phyloP scores from a whole-genome alignment of 495 filamentous ascomycete species.

The Aspergillus indologenus region DNA sequence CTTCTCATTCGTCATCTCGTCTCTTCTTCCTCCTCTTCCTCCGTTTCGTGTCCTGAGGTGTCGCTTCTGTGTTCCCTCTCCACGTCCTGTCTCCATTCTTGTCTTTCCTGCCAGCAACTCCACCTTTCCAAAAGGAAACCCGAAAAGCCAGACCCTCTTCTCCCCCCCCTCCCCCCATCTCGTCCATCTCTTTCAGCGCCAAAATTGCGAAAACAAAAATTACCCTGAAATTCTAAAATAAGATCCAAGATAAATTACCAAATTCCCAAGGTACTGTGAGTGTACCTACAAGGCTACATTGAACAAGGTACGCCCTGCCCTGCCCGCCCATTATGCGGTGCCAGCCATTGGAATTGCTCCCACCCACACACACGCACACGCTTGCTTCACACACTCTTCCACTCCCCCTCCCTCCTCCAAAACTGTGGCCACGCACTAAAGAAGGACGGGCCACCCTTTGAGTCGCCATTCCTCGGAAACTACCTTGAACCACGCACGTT shows the following conservation, averaged over 20 bases:
- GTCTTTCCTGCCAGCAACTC: slow-evolving; percentile 13
- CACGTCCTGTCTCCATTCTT: slow-evolving; percentile 24
- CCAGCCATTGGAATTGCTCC: slow-evolving; percentile 13
- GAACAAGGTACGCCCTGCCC: neutral
- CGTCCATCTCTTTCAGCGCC: slow-evolving; percentile 12
- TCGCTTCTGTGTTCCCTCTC: slow-evolving; percentile 15
- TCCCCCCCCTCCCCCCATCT: slow-evolving; percentile 14
- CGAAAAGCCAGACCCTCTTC: slow-evolving; percentile 4
- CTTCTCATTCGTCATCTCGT: slow-evolving; percentile 17
- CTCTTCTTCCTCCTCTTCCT: slow-evolving; percentile 9
- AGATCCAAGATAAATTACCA: slow-evolving; percentile 20
- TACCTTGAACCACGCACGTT: slow-evolving; percentile 16
- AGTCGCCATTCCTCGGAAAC: slow-evolving; percentile 24
- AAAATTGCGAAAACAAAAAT: slow-evolving; percentile 5
- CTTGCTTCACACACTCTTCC: no score
- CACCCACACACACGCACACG: slow-evolving; percentile 8
- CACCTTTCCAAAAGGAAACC: slow-evolving; percentile 9
- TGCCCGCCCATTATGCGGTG: slow-evolving; percentile 8
- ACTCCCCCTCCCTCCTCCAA: slow-evolving; percentile 8
- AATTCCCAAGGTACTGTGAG: neutral
- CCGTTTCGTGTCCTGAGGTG: slow-evolving; percentile 12
- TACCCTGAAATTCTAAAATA: slow-evolving; percentile 1
- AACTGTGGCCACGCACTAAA: slow-evolving; percentile 42
- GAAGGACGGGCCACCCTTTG: slow-evolving; percentile 17
- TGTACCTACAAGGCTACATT: neutral